A percentile compares a stretch with the other conserved stretches of the same genome.
Evolutionary conservation across 768 basidiomycete species (phyloP).

Genomic region (Tylopilus vinaceipallidus): DNA sequence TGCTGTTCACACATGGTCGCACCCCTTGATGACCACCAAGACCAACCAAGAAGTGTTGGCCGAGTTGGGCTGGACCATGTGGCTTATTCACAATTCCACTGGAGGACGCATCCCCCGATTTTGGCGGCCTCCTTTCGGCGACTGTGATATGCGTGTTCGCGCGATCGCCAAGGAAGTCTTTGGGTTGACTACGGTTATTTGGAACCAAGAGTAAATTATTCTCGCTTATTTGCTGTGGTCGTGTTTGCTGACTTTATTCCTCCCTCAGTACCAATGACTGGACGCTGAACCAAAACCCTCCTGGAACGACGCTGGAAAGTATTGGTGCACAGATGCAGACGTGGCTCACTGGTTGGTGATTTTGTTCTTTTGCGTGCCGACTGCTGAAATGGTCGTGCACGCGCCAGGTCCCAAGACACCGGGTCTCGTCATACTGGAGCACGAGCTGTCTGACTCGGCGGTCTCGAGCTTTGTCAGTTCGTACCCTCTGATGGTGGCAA

Average conservation of each 20-base stretch:
- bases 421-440: slow-evolving; percentile 82
- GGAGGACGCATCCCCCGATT: slow-evolving; percentile 72
- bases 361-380: neutral
- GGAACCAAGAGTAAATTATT: slow-evolving; percentile 79
- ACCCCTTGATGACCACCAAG: slow-evolving; percentile 79
- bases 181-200: slow-evolving; percentile 78
- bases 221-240: neutral
- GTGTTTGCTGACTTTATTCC: neutral
- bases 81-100: slow-evolving; percentile 75
- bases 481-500: slow-evolving; percentile 59
- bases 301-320: slow-evolving; percentile 42
- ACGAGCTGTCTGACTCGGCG: slow-evolving; percentile 65
- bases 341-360: slow-evolving; percentile 53
- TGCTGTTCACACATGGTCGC: slow-evolving; percentile 57
- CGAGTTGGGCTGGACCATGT: slow-evolving; percentile 76
- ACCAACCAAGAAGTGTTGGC: slow-evolving; percentile 66
- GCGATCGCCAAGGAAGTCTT: slow-evolving; percentile 88
- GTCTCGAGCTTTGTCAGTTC: slow-evolving; percentile 66
- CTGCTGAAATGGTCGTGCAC: neutral
- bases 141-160: slow-evolving; percentile 78
- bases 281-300: slow-evolving; percentile 46
- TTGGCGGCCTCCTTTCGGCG: slow-evolving; percentile 91
- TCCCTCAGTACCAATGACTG: slow-evolving; percentile 68
- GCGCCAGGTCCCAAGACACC: slow-evolving; percentile 61
- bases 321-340: slow-evolving; percentile 50